Percentiles rank a stretch among this genome's conserved stretches.
Conservation (phyloP, 805 yeast species). For the Ogataea dorogensis region DNA sequence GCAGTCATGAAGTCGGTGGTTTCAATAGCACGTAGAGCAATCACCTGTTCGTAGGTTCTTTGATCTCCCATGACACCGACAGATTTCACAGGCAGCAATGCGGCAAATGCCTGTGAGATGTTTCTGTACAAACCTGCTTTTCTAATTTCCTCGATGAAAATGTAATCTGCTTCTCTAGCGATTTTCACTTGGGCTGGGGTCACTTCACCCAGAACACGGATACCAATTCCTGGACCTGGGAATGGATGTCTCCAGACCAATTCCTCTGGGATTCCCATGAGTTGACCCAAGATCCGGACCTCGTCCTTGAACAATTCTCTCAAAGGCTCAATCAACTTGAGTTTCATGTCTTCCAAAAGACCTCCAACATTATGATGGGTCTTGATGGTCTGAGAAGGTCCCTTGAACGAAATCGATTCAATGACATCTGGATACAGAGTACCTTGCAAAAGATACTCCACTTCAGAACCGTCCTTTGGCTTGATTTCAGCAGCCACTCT, state of each 20-base stretch:
- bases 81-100: constrained; percentile 92
- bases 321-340: constrained; percentile 96
- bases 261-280: constrained; percentile 93
- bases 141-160: constrained; percentile 94
- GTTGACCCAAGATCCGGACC: constrained; percentile 93
- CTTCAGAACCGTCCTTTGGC: constrained; percentile 85
- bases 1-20: constrained; percentile 99
- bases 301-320: constrained; percentile 99
- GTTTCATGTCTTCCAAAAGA: constrained; percentile 94
- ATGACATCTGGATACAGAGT: constrained; percentile 98
- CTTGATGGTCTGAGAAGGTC: constrained; percentile 99
- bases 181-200: constrained; percentile 89
- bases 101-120: constrained; percentile 97
- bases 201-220: constrained; percentile 96
- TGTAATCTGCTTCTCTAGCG: constrained; percentile 95
- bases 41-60: constrained; percentile 98
- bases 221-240: constrained; percentile 99
- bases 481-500: constrained; percentile 89
- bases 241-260: constrained; percentile 99
- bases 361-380: constrained; percentile 99
- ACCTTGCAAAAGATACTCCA: constrained; percentile 93
- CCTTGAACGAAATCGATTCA: constrained; percentile 97
- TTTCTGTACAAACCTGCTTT: constrained; percentile 88
- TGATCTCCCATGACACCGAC: constrained; percentile 99
- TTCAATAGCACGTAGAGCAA: constrained; percentile 97